A percentile compares a stretch with the other conserved stretches of the same genome.
These are phyloP conservation scores for Phaeosphaeriaceae sp. DNA, from an alignment of 2,329 filamentous ascomycete genomes.

Conservation along the genomic window DNA sequence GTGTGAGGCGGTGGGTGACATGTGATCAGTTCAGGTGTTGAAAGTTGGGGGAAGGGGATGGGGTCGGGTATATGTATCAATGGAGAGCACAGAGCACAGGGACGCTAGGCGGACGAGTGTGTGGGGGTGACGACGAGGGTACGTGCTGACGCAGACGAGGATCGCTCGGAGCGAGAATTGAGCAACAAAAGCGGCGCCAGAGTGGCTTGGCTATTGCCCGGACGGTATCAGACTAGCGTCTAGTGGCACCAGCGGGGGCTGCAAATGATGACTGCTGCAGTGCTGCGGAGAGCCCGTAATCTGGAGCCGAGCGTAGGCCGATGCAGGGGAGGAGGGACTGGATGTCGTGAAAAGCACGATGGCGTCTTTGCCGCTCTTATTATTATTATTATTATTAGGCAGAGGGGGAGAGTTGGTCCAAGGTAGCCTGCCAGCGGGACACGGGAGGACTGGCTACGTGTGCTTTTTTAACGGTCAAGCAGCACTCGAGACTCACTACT, in stretches of 20 bases:
- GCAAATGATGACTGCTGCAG: slow-evolving; percentile 17
- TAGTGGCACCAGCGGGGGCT: slow-evolving; percentile 17
- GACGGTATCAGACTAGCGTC: slow-evolving; percentile 21
- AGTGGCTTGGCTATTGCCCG: slow-evolving; percentile 21
- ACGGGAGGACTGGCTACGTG: background rate
- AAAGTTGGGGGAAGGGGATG: slow-evolving; percentile 47
- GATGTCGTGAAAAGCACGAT: slow-evolving; percentile 8
- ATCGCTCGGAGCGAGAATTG: slow-evolving; percentile 29
- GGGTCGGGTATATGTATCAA: slow-evolving; percentile 46
- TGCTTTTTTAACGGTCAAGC: background rate
- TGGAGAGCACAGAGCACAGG: slow-evolving; percentile 18
- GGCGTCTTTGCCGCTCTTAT: slow-evolving; percentile 6
- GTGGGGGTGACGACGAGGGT: slow-evolving; percentile 33
- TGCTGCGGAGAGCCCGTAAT: slow-evolving; percentile 10
- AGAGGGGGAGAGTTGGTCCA: too few relatives aligned
- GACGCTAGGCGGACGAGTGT: slow-evolving; percentile 31
- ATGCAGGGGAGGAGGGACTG: slow-evolving; percentile 18
- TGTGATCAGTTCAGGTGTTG: slow-evolving; percentile 47
- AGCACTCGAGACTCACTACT: too few relatives aligned
- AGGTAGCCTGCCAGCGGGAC: too few relatives aligned
- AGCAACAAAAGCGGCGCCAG: slow-evolving; percentile 31
- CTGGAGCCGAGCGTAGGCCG: slow-evolving; percentile 23
- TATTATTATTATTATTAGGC: background rate
- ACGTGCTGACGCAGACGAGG: slow-evolving; percentile 37
- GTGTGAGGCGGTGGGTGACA: slow-evolving; percentile 45